These are phyloP conservation scores for Thelonectria discophora DNA, from an alignment of 2,329 filamentous ascomycete genomes.

Conservation along the genomic window DNA sequence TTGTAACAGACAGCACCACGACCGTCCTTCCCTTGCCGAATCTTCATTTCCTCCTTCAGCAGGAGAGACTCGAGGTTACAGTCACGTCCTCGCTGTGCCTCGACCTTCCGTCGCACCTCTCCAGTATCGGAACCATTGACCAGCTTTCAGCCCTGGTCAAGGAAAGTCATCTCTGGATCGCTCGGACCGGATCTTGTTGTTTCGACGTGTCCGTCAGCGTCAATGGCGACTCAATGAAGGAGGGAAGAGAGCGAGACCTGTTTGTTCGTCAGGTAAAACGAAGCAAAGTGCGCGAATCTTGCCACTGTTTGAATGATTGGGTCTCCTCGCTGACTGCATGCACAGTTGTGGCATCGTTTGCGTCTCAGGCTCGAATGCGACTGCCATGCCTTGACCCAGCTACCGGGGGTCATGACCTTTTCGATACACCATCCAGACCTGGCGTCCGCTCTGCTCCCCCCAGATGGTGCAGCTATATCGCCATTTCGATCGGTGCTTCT, in stretches of 20 bases:
- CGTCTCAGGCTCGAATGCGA: slow-evolving; percentile 42
- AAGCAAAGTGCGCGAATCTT: slow-evolving; percentile 40
- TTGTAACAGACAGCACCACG: slow-evolving; percentile 7
- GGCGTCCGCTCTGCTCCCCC: slow-evolving; percentile 44
- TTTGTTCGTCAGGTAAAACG: slow-evolving; percentile 34
- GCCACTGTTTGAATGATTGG: too few species aligned
- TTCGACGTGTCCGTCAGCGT: slow-evolving; percentile 42
- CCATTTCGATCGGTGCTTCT: slow-evolving; percentile 42
- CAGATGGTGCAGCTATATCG: slow-evolving; percentile 37
- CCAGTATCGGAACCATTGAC: slow-evolving; percentile 26
- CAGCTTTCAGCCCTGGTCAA: slow-evolving; percentile 38
- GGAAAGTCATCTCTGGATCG: slow-evolving; percentile 46
- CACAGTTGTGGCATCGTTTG: slow-evolving; percentile 46
- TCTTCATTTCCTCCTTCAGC: slow-evolving; percentile 35
- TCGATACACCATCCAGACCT: slow-evolving; percentile 50
- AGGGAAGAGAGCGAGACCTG: slow-evolving; percentile 17
- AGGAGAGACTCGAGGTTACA: slow-evolving; percentile 37
- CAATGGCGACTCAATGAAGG: slow-evolving; percentile 29
- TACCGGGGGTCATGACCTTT: slow-evolving; percentile 41
- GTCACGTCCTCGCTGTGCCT: slow-evolving; percentile 42
- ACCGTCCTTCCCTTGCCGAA: slow-evolving; percentile 38
- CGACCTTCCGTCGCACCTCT: slow-evolving; percentile 32
- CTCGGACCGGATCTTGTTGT: slow-evolving; percentile 43
- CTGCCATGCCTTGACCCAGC: slow-evolving; percentile 3
- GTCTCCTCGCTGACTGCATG: slow-evolving; percentile 1